Evolutionary conservation across 2,329 filamentous ascomycete species (phyloP), one percentile per base, ranked within the genome.

Genomic region (Rugonectria rugulosa): DNA sequence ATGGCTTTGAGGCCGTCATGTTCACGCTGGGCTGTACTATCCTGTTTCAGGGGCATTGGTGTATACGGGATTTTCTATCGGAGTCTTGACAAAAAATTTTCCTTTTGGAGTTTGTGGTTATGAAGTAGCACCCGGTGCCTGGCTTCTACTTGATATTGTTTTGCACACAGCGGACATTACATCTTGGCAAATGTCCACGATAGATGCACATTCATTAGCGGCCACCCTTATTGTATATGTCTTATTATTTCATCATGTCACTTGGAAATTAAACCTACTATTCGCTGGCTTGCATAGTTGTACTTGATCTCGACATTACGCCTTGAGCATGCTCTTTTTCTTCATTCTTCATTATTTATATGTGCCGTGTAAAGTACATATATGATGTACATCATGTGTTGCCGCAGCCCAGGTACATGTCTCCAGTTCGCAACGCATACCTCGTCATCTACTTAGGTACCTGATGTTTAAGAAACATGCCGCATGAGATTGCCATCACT

Each of bases 61-160:
- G 55, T 63, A 66, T 54, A 43, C 57, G 63, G 61, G 61, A 57
- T 64, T 57, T 62, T 59, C 10, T 58, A 61, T 65, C 64, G 60
- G 63, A 54, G 58, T 38, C 36, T 43, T 27, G 19, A 20, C n/a
- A 57, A 36, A 66, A 65, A 67, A 68, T 31, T 49, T 57, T 64
- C 47, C 56, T 61, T 57, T 32, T 31, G 65, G 65, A 67, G 65
- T 68, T 32, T 6, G 10, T 32, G 65, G 34, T 51, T 57, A 65
- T 43, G 51, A 57, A 49, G 60, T 56, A 57, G 53, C 60, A 50
- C 68, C 48, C 55, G 57, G 53, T 65, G 60, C 62, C 62, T 60
- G 68, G 65, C 65, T 63, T 68, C 59, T 40, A 47, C 44, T 34
- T 23, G 26, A 40, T 27, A 15, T 19, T 31, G 9, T 45, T 46